Base-by-base conservation (phyloP, 1,284 basidiomycete genomes). In the Cronartium quercuum region DNA sequence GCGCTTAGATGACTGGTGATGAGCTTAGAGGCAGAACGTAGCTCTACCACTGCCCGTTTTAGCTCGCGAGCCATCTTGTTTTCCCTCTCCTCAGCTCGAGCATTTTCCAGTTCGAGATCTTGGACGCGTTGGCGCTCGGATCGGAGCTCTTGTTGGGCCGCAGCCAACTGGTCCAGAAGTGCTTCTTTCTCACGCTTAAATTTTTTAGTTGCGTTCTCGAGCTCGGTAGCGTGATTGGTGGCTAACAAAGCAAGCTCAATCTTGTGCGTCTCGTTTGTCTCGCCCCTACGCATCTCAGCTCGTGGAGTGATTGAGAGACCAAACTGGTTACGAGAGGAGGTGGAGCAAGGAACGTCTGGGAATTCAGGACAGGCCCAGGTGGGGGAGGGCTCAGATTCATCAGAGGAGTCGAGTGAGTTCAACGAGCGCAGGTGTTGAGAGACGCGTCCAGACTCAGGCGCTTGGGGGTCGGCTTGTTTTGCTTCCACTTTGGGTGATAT, bases 1-100 rank as follows among this genome's bases (percentile, higher is more conserved):
- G 29, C 29, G 29, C 29, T 29, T 29, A 29, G 29, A 29, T 29
- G 29, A 29, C 29, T 29, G 29, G 29, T 29, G 29, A 29, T 29
- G 29, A 29, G 29, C 29, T 29, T 29, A 2, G 29, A 29, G 29
- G 29, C 68, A 4, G 38, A 42, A 24, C 68, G 12, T 24, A 69
- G n/a, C n/a, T 69, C 68, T 42, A 69, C 68, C 0, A 69, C 57
- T 18, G 68, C 68, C 40, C 68, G 21, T 47, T 69, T 69, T 42
- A 69, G 24, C 37, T 69, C 58, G n/a, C 61, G 60, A 7, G 68
- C 68, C 58, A 69, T 61, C 37, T 38, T 61, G 15, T 69, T 62
- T n/a, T 57, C 55, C n/a, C 40, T 57, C 18, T 29, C 62, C 62
- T 69, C 68, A 7, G 62, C 12, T 35, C 68, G 55, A 10, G 38